A percentile compares a stretch with the other conserved stretches of the same genome.
Evolutionary conservation across 495 filamentous ascomycete species (phyloP).

Genomic region (Penicillium samsonianum): DNA sequence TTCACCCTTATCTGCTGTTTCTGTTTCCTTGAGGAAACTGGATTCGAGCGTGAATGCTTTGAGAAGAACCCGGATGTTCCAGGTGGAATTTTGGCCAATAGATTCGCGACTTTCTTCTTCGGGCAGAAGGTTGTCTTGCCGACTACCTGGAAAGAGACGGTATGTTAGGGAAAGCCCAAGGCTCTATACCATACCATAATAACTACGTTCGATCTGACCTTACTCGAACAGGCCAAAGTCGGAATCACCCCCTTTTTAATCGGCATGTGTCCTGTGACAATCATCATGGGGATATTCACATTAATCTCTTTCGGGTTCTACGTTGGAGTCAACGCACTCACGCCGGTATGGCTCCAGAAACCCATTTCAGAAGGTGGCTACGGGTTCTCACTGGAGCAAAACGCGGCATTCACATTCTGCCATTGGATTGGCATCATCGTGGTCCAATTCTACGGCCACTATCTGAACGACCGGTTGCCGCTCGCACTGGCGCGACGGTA

Average conservation of each 20-base stretch:
- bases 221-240: constrained; percentile 25
- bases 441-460: constrained; percentile 44
- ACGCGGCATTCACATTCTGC: constrained; percentile 49
- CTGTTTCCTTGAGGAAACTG: constrained; percentile 49
- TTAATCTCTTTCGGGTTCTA: constrained; percentile 49
- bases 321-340: constrained; percentile 37
- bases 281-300: constrained; percentile 46
- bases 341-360: constrained; percentile 45
- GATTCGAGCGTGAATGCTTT: constrained; percentile 26
- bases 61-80: constrained; percentile 26
- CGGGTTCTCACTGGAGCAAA: constrained; percentile 48
- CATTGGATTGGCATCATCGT: constrained; percentile 51
- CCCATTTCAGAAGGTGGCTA: constrained; percentile 49
- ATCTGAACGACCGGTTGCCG: constrained; percentile 48
- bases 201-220: constrained; percentile 6
- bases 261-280: constrained; percentile 42
- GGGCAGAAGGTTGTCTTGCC: constrained; percentile 36
- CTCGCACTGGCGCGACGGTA: constrained; percentile 36
- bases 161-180: constrained; percentile 11
- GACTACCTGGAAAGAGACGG: constrained; percentile 32
- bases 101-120: constrained; percentile 48
- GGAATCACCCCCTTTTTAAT: constrained; percentile 44
- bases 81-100: constrained; percentile 34
- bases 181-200: not conserved
- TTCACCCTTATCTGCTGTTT: constrained; percentile 46